Conservation (phyloP, 139 green algal species). For the Picochlorum sp. region DNA sequence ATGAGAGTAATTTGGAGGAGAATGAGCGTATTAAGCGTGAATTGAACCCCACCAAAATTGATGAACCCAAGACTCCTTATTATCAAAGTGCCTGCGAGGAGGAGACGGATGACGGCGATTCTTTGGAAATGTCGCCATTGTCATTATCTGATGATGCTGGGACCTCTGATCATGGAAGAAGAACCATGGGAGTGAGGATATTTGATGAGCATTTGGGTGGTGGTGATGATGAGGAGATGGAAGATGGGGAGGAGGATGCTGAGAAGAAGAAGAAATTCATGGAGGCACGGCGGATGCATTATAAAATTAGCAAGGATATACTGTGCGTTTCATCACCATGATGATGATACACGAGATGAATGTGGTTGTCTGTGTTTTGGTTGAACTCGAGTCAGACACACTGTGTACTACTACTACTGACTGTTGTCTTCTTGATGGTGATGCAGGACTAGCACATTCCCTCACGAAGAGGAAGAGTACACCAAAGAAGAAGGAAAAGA, state of each 20-base stretch:
- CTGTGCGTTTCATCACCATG: not conserved
- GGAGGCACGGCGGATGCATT: conserved; percentile 29
- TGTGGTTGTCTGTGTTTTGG: no score
- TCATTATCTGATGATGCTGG: conserved; percentile 1
- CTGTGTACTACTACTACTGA: no score
- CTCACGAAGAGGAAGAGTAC: no score
- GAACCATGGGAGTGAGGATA: not conserved
- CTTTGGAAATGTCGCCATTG: not conserved
- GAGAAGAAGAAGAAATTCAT: conserved; percentile 30
- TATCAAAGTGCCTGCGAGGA: conserved; percentile 22
- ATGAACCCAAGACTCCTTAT: conserved; percentile 42
- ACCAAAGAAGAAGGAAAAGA: not conserved
- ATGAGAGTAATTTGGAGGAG: conserved; percentile 38
- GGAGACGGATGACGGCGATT: conserved; percentile 16
- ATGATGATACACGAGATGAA: no score
- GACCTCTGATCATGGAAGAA: not conserved
- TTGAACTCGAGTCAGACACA: no score
- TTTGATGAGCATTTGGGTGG: not conserved
- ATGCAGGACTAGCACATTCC: no score
- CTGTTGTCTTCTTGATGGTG: no score
- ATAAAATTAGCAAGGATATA: conserved; percentile 25
- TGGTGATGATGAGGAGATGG: not conserved
- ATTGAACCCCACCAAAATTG: conserved; percentile 33
- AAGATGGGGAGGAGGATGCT: conserved; percentile 9
- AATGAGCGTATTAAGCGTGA: conserved; percentile 37